Percentiles rank a stretch among this genome's conserved stretches.
Evolutionary conservation across 1,284 basidiomycete species (phyloP).

Genomic region (Ustilago curta): DNA sequence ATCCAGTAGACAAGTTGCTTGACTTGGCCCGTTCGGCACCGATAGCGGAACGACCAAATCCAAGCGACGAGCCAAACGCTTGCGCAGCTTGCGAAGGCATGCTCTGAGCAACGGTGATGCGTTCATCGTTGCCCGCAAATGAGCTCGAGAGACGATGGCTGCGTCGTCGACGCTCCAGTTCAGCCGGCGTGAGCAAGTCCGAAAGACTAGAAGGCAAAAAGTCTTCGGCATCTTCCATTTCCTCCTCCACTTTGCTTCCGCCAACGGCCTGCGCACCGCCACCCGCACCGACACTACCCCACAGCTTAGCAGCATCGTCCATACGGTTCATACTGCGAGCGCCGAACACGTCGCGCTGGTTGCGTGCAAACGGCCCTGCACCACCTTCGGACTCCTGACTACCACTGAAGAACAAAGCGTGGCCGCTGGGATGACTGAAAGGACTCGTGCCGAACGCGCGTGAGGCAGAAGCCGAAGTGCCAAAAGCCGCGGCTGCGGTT

Average conservation of each 20-base stretch:
- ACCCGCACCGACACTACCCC: constrained; percentile 25
- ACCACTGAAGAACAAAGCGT: constrained; percentile 62
- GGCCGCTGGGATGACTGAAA: constrained; percentile 65
- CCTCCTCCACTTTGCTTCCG: constrained; percentile 36
- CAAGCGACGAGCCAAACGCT: constrained; percentile 30
- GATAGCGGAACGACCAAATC: constrained; percentile 28
- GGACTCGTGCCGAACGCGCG: constrained; percentile 65
- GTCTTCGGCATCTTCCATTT: constrained; percentile 71
- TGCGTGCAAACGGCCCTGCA: constrained; percentile 46
- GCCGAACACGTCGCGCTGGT: constrained; percentile 37
- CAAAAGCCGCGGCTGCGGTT: constrained; percentile 33
- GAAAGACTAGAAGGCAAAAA: constrained; percentile 67
- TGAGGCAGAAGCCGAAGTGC: constrained; percentile 38
- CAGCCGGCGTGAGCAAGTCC: constrained; percentile 67
- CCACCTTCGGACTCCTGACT: constrained; percentile 57
- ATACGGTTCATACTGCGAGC: constrained; percentile 41
- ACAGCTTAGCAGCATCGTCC: constrained; percentile 44
- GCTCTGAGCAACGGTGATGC: constrained; percentile 50
- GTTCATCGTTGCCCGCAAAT: constrained; percentile 33
- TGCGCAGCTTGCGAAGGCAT: constrained; percentile 51
- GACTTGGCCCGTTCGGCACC: constrained; percentile 37
- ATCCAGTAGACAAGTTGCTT: constrained; percentile 50
- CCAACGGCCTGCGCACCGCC: constrained; percentile 13
- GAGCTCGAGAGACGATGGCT: constrained; percentile 42
- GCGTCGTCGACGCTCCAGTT: constrained; percentile 61